Conservation (phyloP, 2,329 filamentous ascomycete genomes). For the Penicillium sp. region DNA sequence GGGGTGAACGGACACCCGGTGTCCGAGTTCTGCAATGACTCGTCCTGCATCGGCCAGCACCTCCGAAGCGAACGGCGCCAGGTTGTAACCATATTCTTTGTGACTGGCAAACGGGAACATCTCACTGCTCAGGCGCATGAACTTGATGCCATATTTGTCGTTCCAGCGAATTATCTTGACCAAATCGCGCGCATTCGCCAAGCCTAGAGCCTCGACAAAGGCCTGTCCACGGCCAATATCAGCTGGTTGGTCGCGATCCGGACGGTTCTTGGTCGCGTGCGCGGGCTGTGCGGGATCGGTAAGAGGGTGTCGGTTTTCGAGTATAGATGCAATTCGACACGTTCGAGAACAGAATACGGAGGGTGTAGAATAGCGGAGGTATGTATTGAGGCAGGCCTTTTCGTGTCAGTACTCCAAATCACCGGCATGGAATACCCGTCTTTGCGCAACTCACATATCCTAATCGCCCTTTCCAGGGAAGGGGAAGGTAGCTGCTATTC, state of each 20-base stretch:
- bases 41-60: slow-evolving; percentile 71
- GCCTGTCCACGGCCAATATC: slow-evolving; percentile 63
- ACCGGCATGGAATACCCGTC: too few species aligned
- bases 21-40: slow-evolving; percentile 72
- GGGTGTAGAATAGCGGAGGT: slow-evolving; percentile 74
- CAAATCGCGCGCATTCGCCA: slow-evolving; percentile 80
- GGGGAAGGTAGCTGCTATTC: slow-evolving; percentile 75
- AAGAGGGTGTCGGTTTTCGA: slow-evolving; percentile 82
- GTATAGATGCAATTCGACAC: slow-evolving; percentile 82
- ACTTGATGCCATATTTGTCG: slow-evolving; percentile 83
- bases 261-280: slow-evolving; percentile 80
- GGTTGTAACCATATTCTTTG: slow-evolving; percentile 75
- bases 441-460: slow-evolving; percentile 67
- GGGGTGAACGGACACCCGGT: slow-evolving; percentile 84
- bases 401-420: slow-evolving; percentile 1
- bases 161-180: slow-evolving; percentile 89
- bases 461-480: slow-evolving; percentile 85
- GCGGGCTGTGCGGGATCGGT: slow-evolving; percentile 70
- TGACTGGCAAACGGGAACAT: slow-evolving; percentile 98
- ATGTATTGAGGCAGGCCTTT: slow-evolving; percentile 86
- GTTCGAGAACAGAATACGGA: slow-evolving; percentile 88
- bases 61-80: slow-evolving; percentile 77
- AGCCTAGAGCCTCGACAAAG: slow-evolving; percentile 71
- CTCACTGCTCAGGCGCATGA: slow-evolving; percentile 86
- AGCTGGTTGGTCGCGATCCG: slow-evolving; percentile 67